These are phyloP conservation scores for Wickerhamomyces canadensis DNA, from an alignment of 805 yeast genomes.

Conservation along the genomic window DNA sequence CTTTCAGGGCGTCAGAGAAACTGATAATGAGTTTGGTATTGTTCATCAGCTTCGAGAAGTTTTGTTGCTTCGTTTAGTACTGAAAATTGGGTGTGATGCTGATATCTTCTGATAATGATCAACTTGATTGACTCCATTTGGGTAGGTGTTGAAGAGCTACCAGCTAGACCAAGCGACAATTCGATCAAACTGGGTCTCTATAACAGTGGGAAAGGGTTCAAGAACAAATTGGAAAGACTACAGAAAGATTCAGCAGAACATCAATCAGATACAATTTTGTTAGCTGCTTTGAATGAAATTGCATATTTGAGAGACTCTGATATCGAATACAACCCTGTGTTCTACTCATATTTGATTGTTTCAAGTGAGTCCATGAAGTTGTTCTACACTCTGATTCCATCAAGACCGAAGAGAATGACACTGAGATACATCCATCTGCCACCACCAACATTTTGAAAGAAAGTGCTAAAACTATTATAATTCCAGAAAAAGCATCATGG, in stretches of 20 bases:
- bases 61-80: no score
- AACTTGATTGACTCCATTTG: conserved; percentile 77
- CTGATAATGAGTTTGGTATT: no score
- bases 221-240: conserved; percentile 50
- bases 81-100: no score
- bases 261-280: conserved; percentile 42
- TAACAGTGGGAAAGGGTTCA: conserved; percentile 60
- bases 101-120: no score
- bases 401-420: conserved; percentile 35
- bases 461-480: conserved; percentile 31
- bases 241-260: conserved; percentile 29
- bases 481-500: conserved; percentile 64
- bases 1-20: no score
- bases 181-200: conserved; percentile 46
- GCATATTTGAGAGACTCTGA: conserved; percentile 85
- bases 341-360: conserved; percentile 57
- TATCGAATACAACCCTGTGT: conserved; percentile 81
- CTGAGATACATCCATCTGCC: conserved; percentile 38
- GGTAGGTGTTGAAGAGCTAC: conserved; percentile 59
- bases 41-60: no score
- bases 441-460: conserved; percentile 18
- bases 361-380: conserved; percentile 38
- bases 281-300: conserved; percentile 79
- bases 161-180: conserved; percentile 46
- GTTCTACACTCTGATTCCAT: no score